These are phyloP conservation scores for Ogataea philodendri DNA, from an alignment of 805 yeast genomes.

Conservation along the genomic window DNA sequence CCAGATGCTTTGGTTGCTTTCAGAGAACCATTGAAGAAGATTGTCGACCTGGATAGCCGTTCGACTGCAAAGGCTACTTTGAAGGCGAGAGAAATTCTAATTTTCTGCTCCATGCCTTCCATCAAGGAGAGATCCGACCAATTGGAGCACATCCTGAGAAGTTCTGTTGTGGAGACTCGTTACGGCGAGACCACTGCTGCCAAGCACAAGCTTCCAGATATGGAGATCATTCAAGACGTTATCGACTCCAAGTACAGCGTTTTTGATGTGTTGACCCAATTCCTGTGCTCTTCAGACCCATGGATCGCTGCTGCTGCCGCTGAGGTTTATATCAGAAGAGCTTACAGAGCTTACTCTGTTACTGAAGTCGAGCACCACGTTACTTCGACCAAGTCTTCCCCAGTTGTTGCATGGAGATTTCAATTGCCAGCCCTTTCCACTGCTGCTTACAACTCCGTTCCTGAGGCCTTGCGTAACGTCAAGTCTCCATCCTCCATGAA, in stretches of 20 bases:
- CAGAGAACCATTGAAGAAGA: constrained; percentile 66
- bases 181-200: constrained; percentile 79
- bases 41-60: constrained; percentile 88
- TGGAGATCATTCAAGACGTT: constrained; percentile 79
- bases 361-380: constrained; percentile 67
- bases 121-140: constrained; percentile 95
- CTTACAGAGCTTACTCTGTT: constrained; percentile 93
- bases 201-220: constrained; percentile 77
- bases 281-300: constrained; percentile 77
- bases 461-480: constrained; percentile 44
- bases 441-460: constrained; percentile 73
- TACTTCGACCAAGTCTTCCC: constrained; percentile 46
- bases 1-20: constrained; percentile 65
- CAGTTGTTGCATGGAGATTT: constrained; percentile 85
- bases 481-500: constrained; percentile 46
- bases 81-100: constrained; percentile 93
- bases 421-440: constrained; percentile 71
- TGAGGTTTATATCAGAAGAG: constrained; percentile 93
- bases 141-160: constrained; percentile 89
- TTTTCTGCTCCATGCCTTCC: constrained; percentile 96
- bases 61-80: constrained; percentile 90
- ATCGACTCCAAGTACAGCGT: constrained; percentile 96
- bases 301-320: constrained; percentile 95
- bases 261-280: constrained; percentile 92
- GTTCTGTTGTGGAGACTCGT: constrained; percentile 83